Base-by-base conservation (phyloP, 306 rosid genomes). In the Rosa multiflora region DNA sequence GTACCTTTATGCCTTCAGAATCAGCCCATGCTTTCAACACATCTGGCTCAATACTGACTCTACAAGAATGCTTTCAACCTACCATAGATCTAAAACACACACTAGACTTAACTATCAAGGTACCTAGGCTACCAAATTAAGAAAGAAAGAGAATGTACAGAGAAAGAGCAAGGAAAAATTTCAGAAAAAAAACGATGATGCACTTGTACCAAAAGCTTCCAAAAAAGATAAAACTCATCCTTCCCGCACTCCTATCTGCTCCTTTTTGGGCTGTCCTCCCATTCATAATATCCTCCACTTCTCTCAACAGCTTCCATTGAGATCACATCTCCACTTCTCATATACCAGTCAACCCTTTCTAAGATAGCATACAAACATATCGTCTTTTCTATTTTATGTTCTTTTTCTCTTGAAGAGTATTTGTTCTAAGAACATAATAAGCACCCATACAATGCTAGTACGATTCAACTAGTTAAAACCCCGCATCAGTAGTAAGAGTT, bases 81-180 rank as follows among this genome's bases (percentile, higher is more conserved):
- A 74, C 66, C 74, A 75, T 71, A 83, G 84, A 80, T 72, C 84
- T 56, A 70, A 71, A 80, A 61, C 64, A 79, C 53, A 83, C 79
- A 47, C 21, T 49, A 59, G 86, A 53, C 70, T 70, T 44, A 75
- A 15, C 59, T 62, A 75, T 32, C 32, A 62, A 75, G 79, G 58
- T 17, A 64, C 70, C 79, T 75, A 75, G 32, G 44, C 79, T 62
- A 75, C 11, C n/a, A 17, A 1, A 29, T 29, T 29, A 29, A 29
- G 32, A 29, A 48, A 29, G 67, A 44, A 44, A 61, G 44, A 10
- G 47, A 26, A 35, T 21, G 26, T 40, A 10, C 39, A 11, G 78
- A 61, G 53, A 20, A 21, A 26, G 59, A 15, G 39, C 44, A 59
- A 13, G 26, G 29, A 5, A 44, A 26, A 4, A 51, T 26, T 8